A percentile compares a stretch with the other conserved stretches of the same genome.
Evolutionary conservation across 768 basidiomycete species (phyloP).

Genomic region (Auriscalpium microsporum): DNA sequence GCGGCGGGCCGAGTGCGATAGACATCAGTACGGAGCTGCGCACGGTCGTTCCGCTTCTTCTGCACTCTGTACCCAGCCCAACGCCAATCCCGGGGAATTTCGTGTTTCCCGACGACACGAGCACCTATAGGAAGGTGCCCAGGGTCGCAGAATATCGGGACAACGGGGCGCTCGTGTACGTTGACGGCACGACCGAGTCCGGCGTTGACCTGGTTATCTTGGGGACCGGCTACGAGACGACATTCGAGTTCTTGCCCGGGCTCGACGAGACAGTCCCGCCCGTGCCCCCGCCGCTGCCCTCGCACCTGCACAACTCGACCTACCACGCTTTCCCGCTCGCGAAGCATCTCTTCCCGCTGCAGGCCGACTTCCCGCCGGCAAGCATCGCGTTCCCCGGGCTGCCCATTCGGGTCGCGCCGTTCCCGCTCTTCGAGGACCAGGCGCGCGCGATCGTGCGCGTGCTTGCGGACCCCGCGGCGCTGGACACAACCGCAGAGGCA

Average conservation of each 20-base stretch:
- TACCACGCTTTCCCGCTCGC: conserved; percentile 65
- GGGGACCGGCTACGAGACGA: conserved; percentile 67
- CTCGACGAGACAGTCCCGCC: conserved; percentile 32
- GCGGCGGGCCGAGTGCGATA: conserved; percentile 51
- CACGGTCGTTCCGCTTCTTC: conserved; percentile 33
- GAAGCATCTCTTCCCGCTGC: conserved; percentile 60
- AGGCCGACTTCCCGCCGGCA: conserved; percentile 32
- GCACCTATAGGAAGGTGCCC: conserved; percentile 21
- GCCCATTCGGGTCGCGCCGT: conserved; percentile 49
- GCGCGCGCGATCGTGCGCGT: conserved; percentile 51
- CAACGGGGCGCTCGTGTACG: conserved; percentile 44
- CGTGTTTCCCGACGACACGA: conserved; percentile 12
- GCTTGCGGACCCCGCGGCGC: conserved; percentile 40
- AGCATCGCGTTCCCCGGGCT: conserved; percentile 64
- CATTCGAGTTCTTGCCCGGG: conserved; percentile 55
- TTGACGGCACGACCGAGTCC: conserved; percentile 46
- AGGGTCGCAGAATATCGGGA: conserved; percentile 33
- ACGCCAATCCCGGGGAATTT: conserved; percentile 24
- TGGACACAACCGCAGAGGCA: conserved; percentile 42
- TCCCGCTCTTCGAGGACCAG: conserved; percentile 76
- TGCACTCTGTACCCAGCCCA: conserved; percentile 43
- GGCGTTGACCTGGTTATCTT: conserved; percentile 57
- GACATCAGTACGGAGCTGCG: conserved; percentile 61
- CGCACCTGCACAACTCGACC: conserved; percentile 52
- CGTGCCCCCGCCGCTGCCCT: conserved; percentile 39